These are phyloP conservation scores for Blastobotrys robertii DNA, from an alignment of 805 yeast species.

Conservation along the genomic window DNA sequence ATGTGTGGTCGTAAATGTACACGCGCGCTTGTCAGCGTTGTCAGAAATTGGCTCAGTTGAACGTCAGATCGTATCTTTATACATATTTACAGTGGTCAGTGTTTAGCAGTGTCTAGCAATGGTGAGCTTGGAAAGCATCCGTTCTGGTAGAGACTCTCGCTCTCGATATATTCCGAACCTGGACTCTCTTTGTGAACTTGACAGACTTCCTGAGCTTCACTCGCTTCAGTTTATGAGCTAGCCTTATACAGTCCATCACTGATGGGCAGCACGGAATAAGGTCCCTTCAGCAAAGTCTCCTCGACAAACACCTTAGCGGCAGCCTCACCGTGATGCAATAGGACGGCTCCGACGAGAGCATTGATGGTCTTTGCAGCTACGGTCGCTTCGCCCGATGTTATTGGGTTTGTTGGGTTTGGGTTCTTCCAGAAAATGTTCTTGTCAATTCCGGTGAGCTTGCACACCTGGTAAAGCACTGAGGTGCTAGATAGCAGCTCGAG, in stretches of 20 bases:
- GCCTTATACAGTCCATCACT: constrained; percentile 4
- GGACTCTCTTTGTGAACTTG: too few relatives aligned
- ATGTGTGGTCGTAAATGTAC: too few relatives aligned
- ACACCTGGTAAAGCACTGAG: constrained; percentile 20
- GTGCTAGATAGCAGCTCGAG: constrained; percentile 8
- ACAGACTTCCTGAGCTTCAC: too few relatives aligned
- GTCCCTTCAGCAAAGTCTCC: constrained; percentile 35
- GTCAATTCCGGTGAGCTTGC: constrained; percentile 21
- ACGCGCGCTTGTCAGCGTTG: too few relatives aligned
- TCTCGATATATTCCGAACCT: too few relatives aligned
- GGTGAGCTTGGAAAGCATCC: too few relatives aligned
- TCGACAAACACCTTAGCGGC: constrained; percentile 46
- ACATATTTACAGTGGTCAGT: not conserved
- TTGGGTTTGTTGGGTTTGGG: constrained; percentile 1
- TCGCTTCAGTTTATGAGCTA: not conserved
- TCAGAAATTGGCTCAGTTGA: too few relatives aligned
- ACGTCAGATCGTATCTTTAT: too few relatives aligned
- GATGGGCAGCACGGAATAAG: constrained; percentile 20
- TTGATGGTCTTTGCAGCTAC: constrained; percentile 43
- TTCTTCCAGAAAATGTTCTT: constrained; percentile 23
- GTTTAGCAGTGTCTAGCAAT: too few relatives aligned
- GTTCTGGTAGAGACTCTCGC: too few relatives aligned
- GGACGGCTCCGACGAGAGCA: constrained; percentile 63
- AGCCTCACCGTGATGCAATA: constrained; percentile 48
- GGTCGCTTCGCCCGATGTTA: constrained; percentile 29